Evolutionary conservation across 306 rosid species (phyloP).

Genomic region (Clitoria ternatea): DNA sequence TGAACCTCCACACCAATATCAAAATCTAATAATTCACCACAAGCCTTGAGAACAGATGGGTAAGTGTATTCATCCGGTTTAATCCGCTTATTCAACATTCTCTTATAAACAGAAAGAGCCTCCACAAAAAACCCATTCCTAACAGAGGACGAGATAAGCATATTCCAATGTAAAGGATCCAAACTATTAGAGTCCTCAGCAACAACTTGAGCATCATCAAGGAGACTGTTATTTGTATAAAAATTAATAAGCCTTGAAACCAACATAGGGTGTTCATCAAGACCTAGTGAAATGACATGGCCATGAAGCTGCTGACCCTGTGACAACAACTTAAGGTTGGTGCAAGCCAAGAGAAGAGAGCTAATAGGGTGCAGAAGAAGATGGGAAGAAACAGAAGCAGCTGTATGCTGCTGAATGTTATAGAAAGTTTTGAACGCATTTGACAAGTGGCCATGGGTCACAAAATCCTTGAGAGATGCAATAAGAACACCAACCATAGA

Average conservation of each 20-base stretch:
- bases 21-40: slow-evolving; percentile 63
- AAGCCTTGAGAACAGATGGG: slow-evolving; percentile 82
- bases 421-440: slow-evolving; percentile 59
- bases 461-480: slow-evolving; percentile 47
- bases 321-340: slow-evolving; percentile 34
- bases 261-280: slow-evolving; percentile 49
- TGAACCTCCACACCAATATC: slow-evolving; percentile 63
- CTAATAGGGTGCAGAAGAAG: slow-evolving; percentile 45
- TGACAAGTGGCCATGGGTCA: slow-evolving; percentile 40
- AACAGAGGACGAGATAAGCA: slow-evolving; percentile 61
- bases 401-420: slow-evolving; percentile 36
- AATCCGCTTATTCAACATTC: slow-evolving; percentile 54
- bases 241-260: slow-evolving; percentile 64
- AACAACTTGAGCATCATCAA: slow-evolving; percentile 50
- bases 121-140: slow-evolving; percentile 45
- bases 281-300: slow-evolving; percentile 48
- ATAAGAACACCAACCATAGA: slow-evolving; percentile 57
- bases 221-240: slow-evolving; percentile 44
- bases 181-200: slow-evolving; percentile 43
- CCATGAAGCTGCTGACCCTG: slow-evolving; percentile 78
- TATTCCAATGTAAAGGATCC: slow-evolving; percentile 74
- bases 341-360: slow-evolving; percentile 56
- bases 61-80: slow-evolving; percentile 76
- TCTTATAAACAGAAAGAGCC: slow-evolving; percentile 58
- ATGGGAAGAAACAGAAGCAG: slow-evolving; percentile 35